Evolutionary conservation across 352 stramenopile species (phyloP).

Genomic region (Phytophthora nicotianae): DNA sequence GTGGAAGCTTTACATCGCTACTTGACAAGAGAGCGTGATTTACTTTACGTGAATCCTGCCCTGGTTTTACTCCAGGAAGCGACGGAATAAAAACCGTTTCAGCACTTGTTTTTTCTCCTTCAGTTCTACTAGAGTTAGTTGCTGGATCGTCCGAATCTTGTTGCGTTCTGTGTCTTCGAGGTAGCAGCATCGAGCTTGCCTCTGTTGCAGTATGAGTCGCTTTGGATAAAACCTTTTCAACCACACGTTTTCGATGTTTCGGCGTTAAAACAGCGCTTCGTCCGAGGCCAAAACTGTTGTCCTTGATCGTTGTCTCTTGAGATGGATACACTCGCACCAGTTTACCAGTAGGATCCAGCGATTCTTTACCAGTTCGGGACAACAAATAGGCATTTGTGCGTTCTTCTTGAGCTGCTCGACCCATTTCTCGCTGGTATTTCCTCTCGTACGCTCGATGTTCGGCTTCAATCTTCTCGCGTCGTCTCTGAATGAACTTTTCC

Average conservation of each 20-base stretch:
- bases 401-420: conserved; percentile 49
- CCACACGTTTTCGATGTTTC: conserved; percentile 45
- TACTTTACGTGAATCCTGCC: conserved; percentile 35
- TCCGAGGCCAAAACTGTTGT: conserved; percentile 74
- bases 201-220: conserved; percentile 32
- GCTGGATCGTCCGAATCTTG: conserved; percentile 8
- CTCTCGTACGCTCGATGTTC: conserved; percentile 56
- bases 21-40: conserved; percentile 37
- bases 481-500: conserved; percentile 47
- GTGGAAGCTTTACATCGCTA: conserved; percentile 26
- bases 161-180: conserved; percentile 10
- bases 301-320: conserved; percentile 74
- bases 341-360: conserved; percentile 67
- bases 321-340: conserved; percentile 67
- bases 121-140: conserved; percentile 9
- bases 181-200: conserved; percentile 35
- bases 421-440: conserved; percentile 82
- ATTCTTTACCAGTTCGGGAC: conserved; percentile 57
- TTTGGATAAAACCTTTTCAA: conserved; percentile 55
- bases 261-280: conserved; percentile 47
- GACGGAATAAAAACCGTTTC: conserved; percentile 21
- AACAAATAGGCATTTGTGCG: conserved; percentile 63
- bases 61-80: conserved; percentile 25
- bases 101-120: conserved; percentile 14
- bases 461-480: conserved; percentile 44